Base-by-base conservation (phyloP, 306 rosid species). In the Glycine soja region DNA sequence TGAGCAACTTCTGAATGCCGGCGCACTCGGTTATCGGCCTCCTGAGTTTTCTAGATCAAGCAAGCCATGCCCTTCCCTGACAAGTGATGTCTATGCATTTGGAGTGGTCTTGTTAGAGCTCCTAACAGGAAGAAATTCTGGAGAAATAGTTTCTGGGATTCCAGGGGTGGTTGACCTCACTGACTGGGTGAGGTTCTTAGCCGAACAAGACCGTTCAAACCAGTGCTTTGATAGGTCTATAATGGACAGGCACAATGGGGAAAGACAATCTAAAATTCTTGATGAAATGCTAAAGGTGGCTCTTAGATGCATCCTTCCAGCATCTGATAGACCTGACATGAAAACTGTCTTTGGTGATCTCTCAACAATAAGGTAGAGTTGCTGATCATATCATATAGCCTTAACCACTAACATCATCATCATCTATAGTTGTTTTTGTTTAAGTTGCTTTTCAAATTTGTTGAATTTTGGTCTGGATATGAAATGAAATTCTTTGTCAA, bases 101-200 rank as follows among this genome's bases (percentile, higher is more conserved):
- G 97, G 97, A 48, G 94, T 91, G 10, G 83, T 90, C 79, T 72
- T 93, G 90, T 88, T 93, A 73, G 94, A 93, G 80, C 96, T 93
- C 45, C 43, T 91, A 43, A 90, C 97, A 10, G 97, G 94, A 81
- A 87, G 80, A 80, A 83, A 82, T 56, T 86, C 97, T 0, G 90
- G 90, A 48, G 91, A 93, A 82, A 84, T 90, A 45, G 88, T 88
- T 68, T 87, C 89, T 3, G 90, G 92, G 46, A 87, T 89, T 79
- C 86, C 88, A 0, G 88, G 91, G 8, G 88, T 87, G 53, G 90
- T 88, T 74, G 94, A 88, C 67, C 84, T 91, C 19, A 84, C 90
- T 7, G 96, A 90, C 45, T 91, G 94, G 96, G 96, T 90, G 65
- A 87, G 86, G 77, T 85, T 83, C 7, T 80, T 89, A 72, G 96